Conservation (phyloP, 2,329 filamentous ascomycete species). For the Didymella exigua region DNA sequence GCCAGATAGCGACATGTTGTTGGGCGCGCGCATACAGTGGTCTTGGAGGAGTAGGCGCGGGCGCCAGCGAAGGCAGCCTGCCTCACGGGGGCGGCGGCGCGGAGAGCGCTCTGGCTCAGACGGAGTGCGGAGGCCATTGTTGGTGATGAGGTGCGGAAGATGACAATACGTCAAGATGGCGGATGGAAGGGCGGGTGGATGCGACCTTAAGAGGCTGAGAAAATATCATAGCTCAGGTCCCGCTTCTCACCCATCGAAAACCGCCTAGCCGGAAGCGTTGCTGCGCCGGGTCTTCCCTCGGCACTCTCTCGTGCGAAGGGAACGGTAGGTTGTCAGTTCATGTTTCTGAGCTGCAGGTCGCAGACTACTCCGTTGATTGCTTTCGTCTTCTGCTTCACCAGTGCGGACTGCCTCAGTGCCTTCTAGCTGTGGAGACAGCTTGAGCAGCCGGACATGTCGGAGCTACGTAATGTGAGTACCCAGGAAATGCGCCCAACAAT, state of each 20-base stretch:
- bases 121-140: conserved; percentile 85
- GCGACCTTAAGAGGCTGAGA: conserved; percentile 37
- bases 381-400: neutral
- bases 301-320: conserved; percentile 10
- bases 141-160: conserved; percentile 40
- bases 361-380: neutral
- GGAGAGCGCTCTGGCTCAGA: conserved; percentile 80
- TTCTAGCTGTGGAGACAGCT: neutral
- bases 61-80: conserved; percentile 79
- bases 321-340: neutral
- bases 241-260: conserved; percentile 12
- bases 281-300: conserved; percentile 1
- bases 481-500: conserved; percentile 12
- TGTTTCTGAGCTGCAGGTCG: neutral
- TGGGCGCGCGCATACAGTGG: conserved; percentile 66
- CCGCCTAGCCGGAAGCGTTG: conserved; percentile 4
- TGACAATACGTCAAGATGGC: conserved; percentile 32
- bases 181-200: conserved; percentile 40
- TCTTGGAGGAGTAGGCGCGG: conserved; percentile 92
- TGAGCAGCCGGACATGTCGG: neutral
- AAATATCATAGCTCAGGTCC: conserved; percentile 30
- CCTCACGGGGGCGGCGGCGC: conserved; percentile 69
- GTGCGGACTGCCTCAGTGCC: neutral
- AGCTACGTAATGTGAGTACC: conserved; percentile 10
- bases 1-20: neutral